These are phyloP conservation scores for Microdochium bolleyi DNA, from an alignment of 2,329 filamentous ascomycete genomes.

Conservation along the genomic window DNA sequence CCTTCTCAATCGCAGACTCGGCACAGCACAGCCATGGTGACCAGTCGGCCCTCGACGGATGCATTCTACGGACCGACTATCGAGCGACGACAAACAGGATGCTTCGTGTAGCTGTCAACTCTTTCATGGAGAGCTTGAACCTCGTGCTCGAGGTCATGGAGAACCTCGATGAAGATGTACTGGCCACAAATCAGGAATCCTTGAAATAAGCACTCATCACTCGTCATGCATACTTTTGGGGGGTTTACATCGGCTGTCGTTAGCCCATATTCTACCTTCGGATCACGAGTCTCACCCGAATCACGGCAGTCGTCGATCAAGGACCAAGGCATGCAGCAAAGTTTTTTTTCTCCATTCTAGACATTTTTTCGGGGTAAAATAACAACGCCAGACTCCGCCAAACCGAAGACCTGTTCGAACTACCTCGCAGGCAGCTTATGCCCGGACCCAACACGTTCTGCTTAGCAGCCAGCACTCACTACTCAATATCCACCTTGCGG, in stretches of 20 bases:
- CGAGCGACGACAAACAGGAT: slow-evolving; percentile 89
- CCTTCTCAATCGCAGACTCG: slow-evolving; percentile 48
- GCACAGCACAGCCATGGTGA: slow-evolving; percentile 11
- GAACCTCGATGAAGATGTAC: slow-evolving; percentile 77
- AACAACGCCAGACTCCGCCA: no score
- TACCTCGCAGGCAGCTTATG: no score
- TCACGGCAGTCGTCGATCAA: no score
- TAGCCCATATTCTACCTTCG: no score
- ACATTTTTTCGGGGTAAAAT: no score
- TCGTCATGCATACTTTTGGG: no score
- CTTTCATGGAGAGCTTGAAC: slow-evolving; percentile 84
- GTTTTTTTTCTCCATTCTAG: no score
- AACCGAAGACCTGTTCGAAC: no score
- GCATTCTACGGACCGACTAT: slow-evolving; percentile 66
- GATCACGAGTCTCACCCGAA: no score
- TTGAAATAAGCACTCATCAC: not conserved
- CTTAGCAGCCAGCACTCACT: slow-evolving; percentile 7
- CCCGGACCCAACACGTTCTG: no score
- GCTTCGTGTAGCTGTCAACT: slow-evolving; percentile 92
- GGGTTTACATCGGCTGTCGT: no score
- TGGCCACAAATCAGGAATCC: slow-evolving; percentile 32
- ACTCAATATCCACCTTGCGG: slow-evolving; percentile 50
- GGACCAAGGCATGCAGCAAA: no score
- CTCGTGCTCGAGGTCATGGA: slow-evolving; percentile 86
- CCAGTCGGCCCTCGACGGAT: slow-evolving; percentile 15